phyloP scores from a whole-genome alignment of 2,329 filamentous ascomycete genomes.

The Helotiales sp. region DNA sequence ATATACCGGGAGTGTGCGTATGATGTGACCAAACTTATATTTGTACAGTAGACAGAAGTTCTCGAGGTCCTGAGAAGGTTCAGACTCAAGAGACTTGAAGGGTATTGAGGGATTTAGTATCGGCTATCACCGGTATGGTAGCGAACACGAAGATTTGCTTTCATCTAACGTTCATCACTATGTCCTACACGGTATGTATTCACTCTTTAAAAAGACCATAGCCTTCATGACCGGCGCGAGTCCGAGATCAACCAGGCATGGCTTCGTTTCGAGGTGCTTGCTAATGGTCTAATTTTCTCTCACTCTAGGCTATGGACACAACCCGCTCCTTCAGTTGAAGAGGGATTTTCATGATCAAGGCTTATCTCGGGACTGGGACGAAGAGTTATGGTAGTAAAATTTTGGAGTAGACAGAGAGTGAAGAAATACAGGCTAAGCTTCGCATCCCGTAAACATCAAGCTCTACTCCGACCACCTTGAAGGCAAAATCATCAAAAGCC shows the following conservation, averaged over 20 bases:
- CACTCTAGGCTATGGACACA: neutral
- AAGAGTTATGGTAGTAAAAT: neutral
- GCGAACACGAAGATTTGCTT: constrained; percentile 1
- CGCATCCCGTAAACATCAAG: too few species aligned
- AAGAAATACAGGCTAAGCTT: too few species aligned
- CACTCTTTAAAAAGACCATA: neutral
- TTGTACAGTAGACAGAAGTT: neutral
- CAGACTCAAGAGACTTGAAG: neutral
- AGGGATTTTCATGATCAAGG: neutral
- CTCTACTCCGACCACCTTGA: too few species aligned
- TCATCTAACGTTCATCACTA: constrained; percentile 13
- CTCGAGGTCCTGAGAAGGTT: neutral
- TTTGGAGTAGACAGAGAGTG: too few species aligned
- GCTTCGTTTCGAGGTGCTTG: neutral
- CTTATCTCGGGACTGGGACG: neutral
- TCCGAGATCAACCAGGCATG: too few species aligned
- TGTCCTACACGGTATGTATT: constrained; percentile 10
- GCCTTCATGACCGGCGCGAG: too few species aligned
- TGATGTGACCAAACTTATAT: neutral
- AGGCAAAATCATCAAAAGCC: too few species aligned
- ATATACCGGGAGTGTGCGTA: neutral
- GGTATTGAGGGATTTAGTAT: constrained; percentile 7
- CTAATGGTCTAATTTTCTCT: neutral
- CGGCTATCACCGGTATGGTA: neutral
- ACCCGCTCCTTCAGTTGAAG: neutral